Base-by-base conservation (phyloP, 1,284 basidiomycete genomes). In the Leccinum colubrinum region DNA sequence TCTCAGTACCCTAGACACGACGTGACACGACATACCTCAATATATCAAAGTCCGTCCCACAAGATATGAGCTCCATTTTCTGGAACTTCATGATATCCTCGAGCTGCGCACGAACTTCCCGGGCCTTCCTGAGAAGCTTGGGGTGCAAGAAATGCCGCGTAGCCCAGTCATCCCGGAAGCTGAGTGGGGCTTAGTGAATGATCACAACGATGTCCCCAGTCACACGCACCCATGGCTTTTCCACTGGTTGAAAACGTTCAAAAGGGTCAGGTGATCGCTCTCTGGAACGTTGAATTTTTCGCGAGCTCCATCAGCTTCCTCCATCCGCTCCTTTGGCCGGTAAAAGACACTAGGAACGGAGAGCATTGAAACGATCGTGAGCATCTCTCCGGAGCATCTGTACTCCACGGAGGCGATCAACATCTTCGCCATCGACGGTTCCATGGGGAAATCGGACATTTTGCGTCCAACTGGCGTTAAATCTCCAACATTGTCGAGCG, bases 211-310 rank as follows among this genome's bases (percentile, higher is more conserved):
- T 48, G 22, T 2, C 33, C 11, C 43, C 33, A 58, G 33, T 60
- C 11, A 39, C 17, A 78, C 87, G 55, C 71, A 94, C 87, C 91
- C 89, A 76, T 98, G 97, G 67, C 86, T 88, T 79, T 97, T 96
- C 97, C 97, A 99, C 74, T 98, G 96, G 60, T 93, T 93, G 79
- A 97, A 99, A 7, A 98, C 96, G 73, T 99, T 97, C 66, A 99
- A 77, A 30, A 99, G 78, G 8, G 97, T 99, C 62, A 99, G 76
- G 77, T 99, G 97, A 71, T 99, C 97, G 72, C 93, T 95, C 77
- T 99, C 97, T 0, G 96, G 94, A 1, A 99, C 97, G 66, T 97
- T 96, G 77, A 99, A 99, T 80, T 98, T 98, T 76, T 99, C 97
- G 65, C 97, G 81, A 6, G 95, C 95, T 1, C 95, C 95, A 77